Percentiles rank a stretch among this genome's conserved stretches.
Evolutionary conservation across 805 yeast genomes (phyloP).

Genomic region (Candida khao-thaluensis): DNA sequence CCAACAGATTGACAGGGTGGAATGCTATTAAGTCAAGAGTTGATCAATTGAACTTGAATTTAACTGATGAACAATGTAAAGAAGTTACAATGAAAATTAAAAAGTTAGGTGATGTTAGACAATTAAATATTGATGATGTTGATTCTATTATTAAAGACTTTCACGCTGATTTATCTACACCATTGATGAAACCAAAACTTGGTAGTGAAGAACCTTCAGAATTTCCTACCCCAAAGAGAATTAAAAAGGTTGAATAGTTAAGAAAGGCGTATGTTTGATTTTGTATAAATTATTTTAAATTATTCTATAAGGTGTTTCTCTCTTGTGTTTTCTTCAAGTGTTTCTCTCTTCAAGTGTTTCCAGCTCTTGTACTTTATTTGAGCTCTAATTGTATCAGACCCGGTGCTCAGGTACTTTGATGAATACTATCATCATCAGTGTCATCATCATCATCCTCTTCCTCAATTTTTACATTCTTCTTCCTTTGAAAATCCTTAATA

Average conservation of each 20-base stretch:
- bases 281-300: constrained; percentile 1
- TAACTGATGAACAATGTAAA: constrained; percentile 57
- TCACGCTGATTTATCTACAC: constrained; percentile 45
- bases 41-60: constrained; percentile 55
- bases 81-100: constrained; percentile 55
- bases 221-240: constrained; percentile 11
- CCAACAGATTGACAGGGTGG: constrained; percentile 63
- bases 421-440: no score
- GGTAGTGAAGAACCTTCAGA: constrained; percentile 11
- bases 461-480: constrained; percentile 33
- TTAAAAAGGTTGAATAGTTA: constrained; percentile 4
- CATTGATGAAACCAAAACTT: constrained; percentile 16
- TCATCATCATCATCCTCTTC: constrained; percentile 31
- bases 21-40: constrained; percentile 61
- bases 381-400: no score
- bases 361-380: no score
- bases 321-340: no score
- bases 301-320: no score
- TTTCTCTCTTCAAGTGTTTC: no score
- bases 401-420: no score
- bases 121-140: constrained; percentile 58
- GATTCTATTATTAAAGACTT: constrained; percentile 57
- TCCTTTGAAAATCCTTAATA: constrained; percentile 80
- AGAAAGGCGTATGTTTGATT: background rate
- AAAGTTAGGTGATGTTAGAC: constrained; percentile 59